Evolutionary conservation across 1,284 basidiomycete species (phyloP), one percentile per base, ranked within the genome.

Genomic region (Cryptococcus hybrid): DNA sequence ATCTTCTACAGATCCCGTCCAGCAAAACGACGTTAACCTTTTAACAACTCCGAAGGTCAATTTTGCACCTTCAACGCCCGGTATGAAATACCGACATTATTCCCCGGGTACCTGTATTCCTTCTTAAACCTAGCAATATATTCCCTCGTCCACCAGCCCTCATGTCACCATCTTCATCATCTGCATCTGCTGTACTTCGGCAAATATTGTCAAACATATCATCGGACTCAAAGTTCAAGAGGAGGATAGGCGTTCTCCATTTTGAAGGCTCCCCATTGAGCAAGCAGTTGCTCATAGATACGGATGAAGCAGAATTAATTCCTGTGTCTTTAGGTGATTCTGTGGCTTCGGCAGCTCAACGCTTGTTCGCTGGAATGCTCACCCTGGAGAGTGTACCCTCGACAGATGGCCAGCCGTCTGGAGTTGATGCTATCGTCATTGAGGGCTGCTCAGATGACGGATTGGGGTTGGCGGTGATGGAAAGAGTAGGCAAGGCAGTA

Each of bases 61-160:
- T 35, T 24, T 66, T 15, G 84, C 86, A 0, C 95, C 95, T 2
- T 94, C 92, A 1, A 99, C 96, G 0, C 96, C 96, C 0, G 96
- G 96, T n/a, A 97, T 98, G 94, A 99, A 99, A 79, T 99, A 99
- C 76, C 84, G 89, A 52, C 96, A 99, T 79, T 99, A 99, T 75
- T 90, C 93, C 34, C 18, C 18, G 18, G 1, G 86, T 92, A 9
- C 90, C 92, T 2, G 88, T 94, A 18, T 85, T 84, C 34, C 82
- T 96, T 6, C 78, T 95, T 35, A 80, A 84, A 56, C 86, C 87
- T 1, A 68, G 60, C 59, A 71, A 70, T 56, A 65, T 63, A 7
- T 78, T 54, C 66, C 76, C 55, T 77, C 82, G 15, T 54, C 64
- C 80, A 80, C 3, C 72, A 5, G 30, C 30, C n/a, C 51, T 60